Conservation (phyloP, 176 grass and related monocot species). For the Calamus simplicifolius region DNA sequence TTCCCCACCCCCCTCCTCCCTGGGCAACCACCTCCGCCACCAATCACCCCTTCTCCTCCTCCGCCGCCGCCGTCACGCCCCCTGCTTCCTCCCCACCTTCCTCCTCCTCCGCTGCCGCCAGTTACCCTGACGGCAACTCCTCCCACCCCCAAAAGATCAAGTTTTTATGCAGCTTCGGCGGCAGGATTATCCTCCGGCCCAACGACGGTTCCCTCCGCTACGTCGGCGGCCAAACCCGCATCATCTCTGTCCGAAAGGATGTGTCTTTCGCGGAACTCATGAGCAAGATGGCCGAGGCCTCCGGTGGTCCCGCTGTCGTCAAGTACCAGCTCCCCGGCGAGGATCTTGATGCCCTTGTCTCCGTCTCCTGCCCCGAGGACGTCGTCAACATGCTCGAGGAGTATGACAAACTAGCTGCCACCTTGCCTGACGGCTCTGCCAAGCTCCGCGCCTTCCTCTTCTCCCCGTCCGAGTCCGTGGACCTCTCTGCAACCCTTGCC, state of each 20-base stretch:
- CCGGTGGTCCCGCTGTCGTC: constrained; percentile 9
- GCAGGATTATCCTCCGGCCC: constrained; percentile 55
- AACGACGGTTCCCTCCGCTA: constrained; percentile 61
- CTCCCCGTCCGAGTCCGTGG: constrained; percentile 30
- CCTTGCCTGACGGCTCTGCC: constrained; percentile 52
- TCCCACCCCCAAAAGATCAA: constrained; percentile 35
- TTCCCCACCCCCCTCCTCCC: constrained; percentile 6
- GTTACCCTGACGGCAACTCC: too few species aligned
- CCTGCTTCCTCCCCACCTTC: neutral
- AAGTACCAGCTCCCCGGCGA: constrained; percentile 91
- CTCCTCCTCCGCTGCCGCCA: constrained; percentile 15
- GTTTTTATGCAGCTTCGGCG: constrained; percentile 81
- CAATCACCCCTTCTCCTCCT: constrained; percentile 6
- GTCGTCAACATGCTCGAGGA: constrained; percentile 89
- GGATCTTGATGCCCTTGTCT: constrained; percentile 83
- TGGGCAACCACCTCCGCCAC: constrained; percentile 19
- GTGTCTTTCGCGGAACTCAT: constrained; percentile 51
- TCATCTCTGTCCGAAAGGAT: constrained; percentile 52
- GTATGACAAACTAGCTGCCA: constrained; percentile 67
- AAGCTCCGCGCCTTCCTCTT: constrained; percentile 85
- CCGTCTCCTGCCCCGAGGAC: constrained; percentile 57
- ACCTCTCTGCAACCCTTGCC: constrained; percentile 6
- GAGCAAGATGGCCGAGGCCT: constrained; percentile 44
- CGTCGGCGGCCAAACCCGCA: constrained; percentile 62
- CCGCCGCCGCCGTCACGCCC: constrained; percentile 6